Evolutionary conservation across 2,329 filamentous ascomycete species (phyloP).

Genomic region (Botrytis paeoniae): DNA sequence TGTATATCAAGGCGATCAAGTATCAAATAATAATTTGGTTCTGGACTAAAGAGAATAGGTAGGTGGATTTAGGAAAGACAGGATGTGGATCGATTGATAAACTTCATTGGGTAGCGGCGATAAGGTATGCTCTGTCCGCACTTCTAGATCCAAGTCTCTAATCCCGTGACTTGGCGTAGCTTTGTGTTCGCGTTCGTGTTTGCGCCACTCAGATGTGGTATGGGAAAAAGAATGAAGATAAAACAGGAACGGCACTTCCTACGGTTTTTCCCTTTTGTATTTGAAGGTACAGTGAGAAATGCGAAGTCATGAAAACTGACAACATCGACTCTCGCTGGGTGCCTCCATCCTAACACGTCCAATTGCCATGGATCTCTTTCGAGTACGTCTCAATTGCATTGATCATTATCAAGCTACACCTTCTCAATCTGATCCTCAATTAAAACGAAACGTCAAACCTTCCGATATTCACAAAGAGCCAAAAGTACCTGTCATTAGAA

Average conservation of each 20-base stretch:
- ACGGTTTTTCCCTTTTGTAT: neutral
- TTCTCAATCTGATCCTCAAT: slow-evolving; percentile 74
- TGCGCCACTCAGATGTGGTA: neutral
- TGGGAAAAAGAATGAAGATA: neutral
- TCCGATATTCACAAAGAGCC: slow-evolving; percentile 61
- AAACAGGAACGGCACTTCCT: neutral
- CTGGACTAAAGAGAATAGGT: neutral
- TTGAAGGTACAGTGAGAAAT: neutral
- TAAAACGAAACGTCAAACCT: slow-evolving; percentile 62
- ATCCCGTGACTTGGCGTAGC: slow-evolving; percentile 3
- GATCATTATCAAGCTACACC: slow-evolving; percentile 87
- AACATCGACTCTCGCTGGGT: neutral
- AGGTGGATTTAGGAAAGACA: neutral
- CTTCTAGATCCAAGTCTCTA: neutral
- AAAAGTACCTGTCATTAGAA: slow-evolving; percentile 79
- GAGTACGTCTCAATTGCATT: slow-evolving; percentile 90
- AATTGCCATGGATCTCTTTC: slow-evolving; percentile 67
- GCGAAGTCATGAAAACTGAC: slow-evolving; percentile 9
- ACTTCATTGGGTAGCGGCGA: neutral
- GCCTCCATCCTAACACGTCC: slow-evolving; percentile 11
- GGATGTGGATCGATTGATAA: neutral
- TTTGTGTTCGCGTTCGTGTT: neutral
- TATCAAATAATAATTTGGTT: neutral
- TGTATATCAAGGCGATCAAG: neutral
- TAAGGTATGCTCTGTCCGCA: neutral